Conservation (phyloP, 495 filamentous ascomycete genomes). For the Podospora anserina region DNA sequence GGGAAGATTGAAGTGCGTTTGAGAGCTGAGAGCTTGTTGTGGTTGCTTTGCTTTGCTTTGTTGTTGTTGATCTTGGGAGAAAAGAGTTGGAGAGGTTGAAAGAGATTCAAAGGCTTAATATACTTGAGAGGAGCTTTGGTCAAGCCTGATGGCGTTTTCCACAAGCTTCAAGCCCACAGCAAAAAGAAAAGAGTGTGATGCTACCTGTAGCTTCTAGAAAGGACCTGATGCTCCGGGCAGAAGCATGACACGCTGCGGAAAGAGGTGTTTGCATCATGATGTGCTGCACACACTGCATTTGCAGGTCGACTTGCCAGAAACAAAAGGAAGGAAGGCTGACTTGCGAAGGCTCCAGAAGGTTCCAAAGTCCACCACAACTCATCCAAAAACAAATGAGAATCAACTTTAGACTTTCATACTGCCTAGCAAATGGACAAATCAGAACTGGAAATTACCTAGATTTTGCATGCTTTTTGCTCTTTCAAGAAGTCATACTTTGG, state of each 20-base stretch:
- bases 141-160: conserved; percentile 7
- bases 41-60: conserved; percentile 18
- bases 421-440: too few relatives aligned
- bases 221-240: background rate
- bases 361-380: background rate
- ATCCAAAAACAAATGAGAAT: background rate
- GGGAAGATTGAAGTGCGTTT: conserved; percentile 6
- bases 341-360: background rate
- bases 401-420: too few relatives aligned
- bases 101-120: conserved; percentile 4
- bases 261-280: background rate
- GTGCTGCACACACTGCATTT: background rate
- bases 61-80: conserved; percentile 20
- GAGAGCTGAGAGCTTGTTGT: conserved; percentile 17
- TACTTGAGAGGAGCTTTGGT: background rate
- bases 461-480: too few relatives aligned
- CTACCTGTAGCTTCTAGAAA: conserved; percentile 5
- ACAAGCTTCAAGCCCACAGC: conserved; percentile 5
- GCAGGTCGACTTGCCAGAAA: background rate
- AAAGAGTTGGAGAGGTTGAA: background rate
- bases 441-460: too few relatives aligned
- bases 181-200: background rate
- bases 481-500: too few relatives aligned
- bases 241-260: background rate
- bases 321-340: background rate